phyloP scores from a whole-genome alignment of 495 filamentous ascomycete species.

The Aspergillus carlsbadensis region DNA sequence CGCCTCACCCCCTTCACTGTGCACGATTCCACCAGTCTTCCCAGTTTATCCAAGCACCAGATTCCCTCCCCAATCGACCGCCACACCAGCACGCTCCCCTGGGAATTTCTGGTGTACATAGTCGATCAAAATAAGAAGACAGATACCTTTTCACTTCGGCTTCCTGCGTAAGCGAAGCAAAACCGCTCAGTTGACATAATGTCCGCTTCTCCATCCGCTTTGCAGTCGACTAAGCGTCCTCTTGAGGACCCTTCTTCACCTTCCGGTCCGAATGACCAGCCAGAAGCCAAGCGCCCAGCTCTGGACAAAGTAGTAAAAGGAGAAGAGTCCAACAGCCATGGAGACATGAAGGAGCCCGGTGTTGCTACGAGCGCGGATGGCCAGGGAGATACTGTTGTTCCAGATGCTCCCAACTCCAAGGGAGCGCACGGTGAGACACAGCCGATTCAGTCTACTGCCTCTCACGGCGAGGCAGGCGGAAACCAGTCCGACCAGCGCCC shows the following conservation, averaged over 20 bases:
- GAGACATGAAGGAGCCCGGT: slow-evolving; percentile 58
- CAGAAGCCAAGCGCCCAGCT: slow-evolving; percentile 94
- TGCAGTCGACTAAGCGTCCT: slow-evolving; percentile 81
- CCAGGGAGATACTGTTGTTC: slow-evolving; percentile 67
- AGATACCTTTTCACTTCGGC: slow-evolving; percentile 45
- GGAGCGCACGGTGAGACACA: slow-evolving; percentile 48
- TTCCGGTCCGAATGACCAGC: slow-evolving; percentile 84
- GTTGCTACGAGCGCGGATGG: slow-evolving; percentile 37
- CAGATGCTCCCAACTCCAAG: slow-evolving; percentile 65
- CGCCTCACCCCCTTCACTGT: slow-evolving; percentile 34
- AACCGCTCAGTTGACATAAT: slow-evolving; percentile 40
- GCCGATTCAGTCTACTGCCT: slow-evolving; percentile 65
- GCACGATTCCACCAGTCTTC: slow-evolving; percentile 35
- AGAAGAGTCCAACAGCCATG: slow-evolving; percentile 47
- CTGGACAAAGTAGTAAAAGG: slow-evolving; percentile 84
- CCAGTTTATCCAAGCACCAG: slow-evolving; percentile 43
- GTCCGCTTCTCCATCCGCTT: slow-evolving; percentile 62
- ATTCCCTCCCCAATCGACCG: slow-evolving; percentile 43
- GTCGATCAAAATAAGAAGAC: slow-evolving; percentile 56
- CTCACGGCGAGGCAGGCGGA: slow-evolving; percentile 51
- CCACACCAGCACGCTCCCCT: slow-evolving; percentile 91
- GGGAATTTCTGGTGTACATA: slow-evolving; percentile 89
- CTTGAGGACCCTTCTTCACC: slow-evolving; percentile 96
- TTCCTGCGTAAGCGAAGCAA: slow-evolving; percentile 44
- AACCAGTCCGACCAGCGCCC: slow-evolving; percentile 52